Conservation (phyloP, 2,329 filamentous ascomycete species). For the Onygenales sp. region DNA sequence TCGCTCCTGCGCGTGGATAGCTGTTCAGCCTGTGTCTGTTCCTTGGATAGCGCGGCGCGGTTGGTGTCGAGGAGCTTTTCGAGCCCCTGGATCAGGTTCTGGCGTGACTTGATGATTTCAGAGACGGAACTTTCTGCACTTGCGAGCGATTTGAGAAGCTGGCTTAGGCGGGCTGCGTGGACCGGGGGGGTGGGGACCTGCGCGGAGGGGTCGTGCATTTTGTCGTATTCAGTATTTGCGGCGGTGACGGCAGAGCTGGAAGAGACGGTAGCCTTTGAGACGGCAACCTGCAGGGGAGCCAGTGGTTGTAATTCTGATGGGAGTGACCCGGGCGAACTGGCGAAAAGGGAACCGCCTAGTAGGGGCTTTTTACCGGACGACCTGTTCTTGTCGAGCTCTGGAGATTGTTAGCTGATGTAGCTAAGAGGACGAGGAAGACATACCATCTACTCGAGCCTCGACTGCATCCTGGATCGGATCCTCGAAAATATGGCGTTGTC, state of each 20-base stretch:
- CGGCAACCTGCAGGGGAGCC: conserved; percentile 61
- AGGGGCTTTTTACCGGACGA: conserved; percentile 44
- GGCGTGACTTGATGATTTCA: conserved; percentile 78
- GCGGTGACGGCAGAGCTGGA: conserved; percentile 58
- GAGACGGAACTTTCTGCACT: conserved; percentile 82
- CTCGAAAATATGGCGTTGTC: conserved; percentile 76
- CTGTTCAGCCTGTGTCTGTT: conserved; percentile 57
- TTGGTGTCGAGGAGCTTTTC: conserved; percentile 74
- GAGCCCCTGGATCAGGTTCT: conserved; percentile 65
- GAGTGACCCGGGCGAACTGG: conserved; percentile 46
- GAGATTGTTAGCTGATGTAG: conserved; percentile 5
- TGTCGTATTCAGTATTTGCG: conserved; percentile 75
- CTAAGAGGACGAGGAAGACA: conserved; percentile 13
- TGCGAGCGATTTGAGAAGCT: conserved; percentile 79
- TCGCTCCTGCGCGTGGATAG: conserved; percentile 58
- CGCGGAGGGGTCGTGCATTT: conserved; percentile 62
- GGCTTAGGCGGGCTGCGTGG: conserved; percentile 79
- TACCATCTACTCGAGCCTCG: conserved; percentile 71
- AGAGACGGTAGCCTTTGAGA: conserved; percentile 62
- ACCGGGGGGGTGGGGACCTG: conserved; percentile 73
- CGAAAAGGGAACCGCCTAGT: conserved; percentile 63
- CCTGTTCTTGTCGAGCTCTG: conserved; percentile 49
- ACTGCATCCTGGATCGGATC: conserved; percentile 67
- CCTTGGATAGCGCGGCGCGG: conserved; percentile 56
- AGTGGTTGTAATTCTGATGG: conserved; percentile 70